These are phyloP conservation scores for Malassezia japonica DNA, from an alignment of 1,284 basidiomycete species.

Conservation along the genomic window DNA sequence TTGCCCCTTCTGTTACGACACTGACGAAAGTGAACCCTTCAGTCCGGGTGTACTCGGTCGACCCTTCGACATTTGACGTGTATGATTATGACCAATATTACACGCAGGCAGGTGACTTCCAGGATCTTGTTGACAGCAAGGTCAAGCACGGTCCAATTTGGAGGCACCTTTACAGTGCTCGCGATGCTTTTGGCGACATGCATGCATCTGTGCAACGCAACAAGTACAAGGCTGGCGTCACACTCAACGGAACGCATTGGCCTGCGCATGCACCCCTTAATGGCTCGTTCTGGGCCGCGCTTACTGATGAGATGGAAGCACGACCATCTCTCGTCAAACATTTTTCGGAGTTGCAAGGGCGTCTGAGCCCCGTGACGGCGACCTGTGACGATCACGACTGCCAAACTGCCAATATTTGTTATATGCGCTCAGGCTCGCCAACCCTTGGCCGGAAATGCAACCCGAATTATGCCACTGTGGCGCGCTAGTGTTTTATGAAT, in stretches of 20 bases:
- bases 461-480: slow-evolving; percentile 52
- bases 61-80: slow-evolving; percentile 53
- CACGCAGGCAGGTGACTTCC: slow-evolving; percentile 26
- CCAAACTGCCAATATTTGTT: slow-evolving; percentile 63
- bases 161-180: slow-evolving; percentile 61
- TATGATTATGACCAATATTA: slow-evolving; percentile 42
- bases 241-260: slow-evolving; percentile 51
- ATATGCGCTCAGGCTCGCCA: slow-evolving; percentile 62
- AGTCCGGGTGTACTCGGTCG: slow-evolving; percentile 68
- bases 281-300: slow-evolving; percentile 72
- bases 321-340: slow-evolving; percentile 58
- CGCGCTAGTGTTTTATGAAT: no score
- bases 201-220: slow-evolving; percentile 18
- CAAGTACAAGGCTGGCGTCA: slow-evolving; percentile 3
- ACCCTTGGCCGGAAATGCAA: slow-evolving; percentile 58
- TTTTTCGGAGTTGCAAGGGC: slow-evolving; percentile 64
- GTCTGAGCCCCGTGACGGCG: slow-evolving; percentile 53
- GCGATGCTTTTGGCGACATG: slow-evolving; percentile 58
- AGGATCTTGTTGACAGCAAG: slow-evolving; percentile 43
- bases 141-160: slow-evolving; percentile 58
- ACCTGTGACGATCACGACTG: slow-evolving; percentile 52
- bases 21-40: slow-evolving; percentile 66
- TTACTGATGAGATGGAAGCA: slow-evolving; percentile 58
- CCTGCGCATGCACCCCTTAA: slow-evolving; percentile 62
- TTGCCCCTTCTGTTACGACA: slow-evolving; percentile 64